These are phyloP conservation scores for Aspergillus awamori DNA, from an alignment of 2,329 filamentous ascomycete species.

Conservation along the genomic window DNA sequence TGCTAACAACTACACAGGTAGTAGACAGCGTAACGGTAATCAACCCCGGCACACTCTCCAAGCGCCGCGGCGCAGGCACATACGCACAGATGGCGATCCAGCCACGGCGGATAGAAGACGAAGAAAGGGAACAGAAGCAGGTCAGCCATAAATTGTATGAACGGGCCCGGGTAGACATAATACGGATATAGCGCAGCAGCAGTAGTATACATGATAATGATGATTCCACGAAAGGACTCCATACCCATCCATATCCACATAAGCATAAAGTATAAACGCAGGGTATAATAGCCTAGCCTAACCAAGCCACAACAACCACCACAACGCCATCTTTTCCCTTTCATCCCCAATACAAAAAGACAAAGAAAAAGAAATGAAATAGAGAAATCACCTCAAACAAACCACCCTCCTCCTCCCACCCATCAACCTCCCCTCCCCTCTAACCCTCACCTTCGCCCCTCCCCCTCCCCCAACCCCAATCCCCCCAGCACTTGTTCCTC, in stretches of 20 bases:
- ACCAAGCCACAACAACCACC: background rate
- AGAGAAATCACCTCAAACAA: slow-evolving; percentile 37
- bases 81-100: slow-evolving; percentile 79
- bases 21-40: slow-evolving; percentile 87
- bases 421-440: slow-evolving; percentile 39
- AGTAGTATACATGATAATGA: slow-evolving; percentile 24
- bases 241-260: background rate
- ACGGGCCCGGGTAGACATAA: slow-evolving; percentile 82
- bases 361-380: background rate
- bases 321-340: background rate
- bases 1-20: slow-evolving; percentile 60
- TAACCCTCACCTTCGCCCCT: slow-evolving; percentile 26
- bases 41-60: slow-evolving; percentile 86
- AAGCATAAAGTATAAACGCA: background rate
- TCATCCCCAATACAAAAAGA: no score
- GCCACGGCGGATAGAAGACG: slow-evolving; percentile 62
- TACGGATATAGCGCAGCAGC: slow-evolving; percentile 62
- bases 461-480: slow-evolving; percentile 21
- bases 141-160: slow-evolving; percentile 78
- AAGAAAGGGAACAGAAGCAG: slow-evolving; percentile 60
- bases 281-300: slow-evolving; percentile 7
- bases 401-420: slow-evolving; percentile 41
- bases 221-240: slow-evolving; percentile 23
- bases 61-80: slow-evolving; percentile 80
- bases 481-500: slow-evolving; percentile 8